A percentile compares a stretch with the other conserved stretches of the same genome.
Evolutionary conservation across 1,139 yeast genomes (phyloP).

Genomic region (Hansenula sp.): DNA sequence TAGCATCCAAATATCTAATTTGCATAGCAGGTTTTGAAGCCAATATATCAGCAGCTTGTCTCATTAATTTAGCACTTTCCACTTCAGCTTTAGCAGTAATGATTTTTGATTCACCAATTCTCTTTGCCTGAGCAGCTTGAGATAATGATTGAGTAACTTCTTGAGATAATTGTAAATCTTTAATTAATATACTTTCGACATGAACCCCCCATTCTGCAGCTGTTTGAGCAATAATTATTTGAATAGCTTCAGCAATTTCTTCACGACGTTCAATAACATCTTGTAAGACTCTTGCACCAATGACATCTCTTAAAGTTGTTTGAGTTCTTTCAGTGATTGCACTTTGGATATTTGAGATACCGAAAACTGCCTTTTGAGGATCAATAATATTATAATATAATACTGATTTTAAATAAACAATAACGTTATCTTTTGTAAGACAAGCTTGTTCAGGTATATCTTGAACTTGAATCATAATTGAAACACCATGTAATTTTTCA

Average conservation of each 20-base stretch:
- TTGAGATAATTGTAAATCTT: slow-evolving; percentile 56
- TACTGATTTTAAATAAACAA: slow-evolving; percentile 58
- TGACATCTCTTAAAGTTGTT: slow-evolving; percentile 70
- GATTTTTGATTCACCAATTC: slow-evolving; percentile 76
- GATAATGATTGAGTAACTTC: slow-evolving; percentile 61
- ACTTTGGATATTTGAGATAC: slow-evolving; percentile 48
- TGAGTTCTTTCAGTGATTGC: slow-evolving; percentile 72
- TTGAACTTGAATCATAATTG: slow-evolving; percentile 55
- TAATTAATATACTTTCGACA: slow-evolving; percentile 65
- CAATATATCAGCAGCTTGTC: slow-evolving; percentile 74
- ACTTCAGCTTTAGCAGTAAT: slow-evolving; percentile 76
- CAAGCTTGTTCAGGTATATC: slow-evolving; percentile 68
- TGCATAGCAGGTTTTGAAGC: slow-evolving; percentile 79
- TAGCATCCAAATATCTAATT: slow-evolving; percentile 75
- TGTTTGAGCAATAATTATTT: slow-evolving; percentile 56
- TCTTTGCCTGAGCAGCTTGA: slow-evolving; percentile 72
- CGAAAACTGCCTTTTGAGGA: slow-evolving; percentile 65
- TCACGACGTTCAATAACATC: slow-evolving; percentile 75
- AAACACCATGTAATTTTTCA: slow-evolving; percentile 50
- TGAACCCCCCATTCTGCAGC: slow-evolving; percentile 72
- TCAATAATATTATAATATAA: slow-evolving; percentile 64
- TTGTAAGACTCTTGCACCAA: slow-evolving; percentile 63
- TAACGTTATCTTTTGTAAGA: slow-evolving; percentile 68
- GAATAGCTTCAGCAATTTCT: slow-evolving; percentile 65
- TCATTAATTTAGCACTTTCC: slow-evolving; percentile 71